Evolutionary conservation across 129 eudicot species (phyloP).

Genomic region (Mikania micrantha): DNA sequence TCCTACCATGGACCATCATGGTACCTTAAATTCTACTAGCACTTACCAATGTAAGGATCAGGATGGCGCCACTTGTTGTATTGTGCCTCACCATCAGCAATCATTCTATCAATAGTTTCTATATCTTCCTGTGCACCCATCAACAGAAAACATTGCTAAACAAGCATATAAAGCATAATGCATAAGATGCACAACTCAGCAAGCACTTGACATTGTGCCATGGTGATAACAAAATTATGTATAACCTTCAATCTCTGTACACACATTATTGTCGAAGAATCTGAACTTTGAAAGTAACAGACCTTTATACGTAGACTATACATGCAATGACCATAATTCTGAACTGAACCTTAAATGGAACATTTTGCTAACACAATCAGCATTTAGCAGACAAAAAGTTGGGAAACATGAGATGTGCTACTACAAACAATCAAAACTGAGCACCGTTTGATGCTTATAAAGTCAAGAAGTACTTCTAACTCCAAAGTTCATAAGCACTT

Average conservation of each 20-base stretch:
- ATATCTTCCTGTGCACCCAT: constrained; percentile 63
- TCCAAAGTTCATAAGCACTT: not conserved
- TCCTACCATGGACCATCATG: not conserved
- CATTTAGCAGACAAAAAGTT: not conserved
- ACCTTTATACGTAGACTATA: not conserved
- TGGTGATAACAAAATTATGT: not conserved
- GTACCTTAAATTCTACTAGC: not conserved
- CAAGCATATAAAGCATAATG: not conserved
- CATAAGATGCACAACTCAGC: not conserved
- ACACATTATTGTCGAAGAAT: not conserved
- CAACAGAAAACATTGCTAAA: not conserved
- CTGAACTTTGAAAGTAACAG: not conserved
- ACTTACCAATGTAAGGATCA: constrained; percentile 93
- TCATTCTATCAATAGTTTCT: constrained; percentile 84
- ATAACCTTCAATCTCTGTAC: not conserved
- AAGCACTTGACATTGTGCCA: not conserved
- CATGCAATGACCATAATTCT: not conserved
- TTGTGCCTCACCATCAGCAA: constrained; percentile 79
- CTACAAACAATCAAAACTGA: not conserved
- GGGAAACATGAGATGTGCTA: not conserved
- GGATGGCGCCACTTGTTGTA: constrained; percentile 91
- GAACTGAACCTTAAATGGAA: not conserved
- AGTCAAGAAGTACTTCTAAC: not conserved
- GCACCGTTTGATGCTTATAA: not conserved
- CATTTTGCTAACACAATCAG: too few relatives aligned